Evolutionary conservation across 2,329 filamentous ascomycete species (phyloP), one percentile per base, ranked within the genome.

Genomic region (Arthrobotrys iridis): DNA sequence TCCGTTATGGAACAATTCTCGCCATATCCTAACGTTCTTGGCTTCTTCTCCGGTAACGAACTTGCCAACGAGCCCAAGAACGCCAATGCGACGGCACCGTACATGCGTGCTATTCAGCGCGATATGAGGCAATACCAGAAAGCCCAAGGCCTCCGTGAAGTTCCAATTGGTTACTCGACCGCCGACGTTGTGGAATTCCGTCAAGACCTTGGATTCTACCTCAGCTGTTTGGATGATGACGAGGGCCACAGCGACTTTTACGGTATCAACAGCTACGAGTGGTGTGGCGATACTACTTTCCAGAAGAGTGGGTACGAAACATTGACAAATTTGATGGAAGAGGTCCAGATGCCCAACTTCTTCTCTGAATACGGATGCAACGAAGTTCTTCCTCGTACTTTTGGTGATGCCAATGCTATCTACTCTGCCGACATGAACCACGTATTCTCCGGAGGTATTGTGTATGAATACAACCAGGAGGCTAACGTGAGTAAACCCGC

Each of bases 291-390:
- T 10, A 89, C 89, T 63, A 88, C 86, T 52, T 91, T 87, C 82
- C 81, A 86, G 67, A 86, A 85, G 59, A 88, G 88, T 1, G 86
- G 87, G 35, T 93, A 90, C 81, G 83, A 90, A 78, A 83, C 84
- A 15, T 84, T 93, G 35, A 88, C 91, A 52, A 81, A 83, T 1
- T 87, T 89, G 81, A 93, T 94, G 84, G 82, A 85, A 78, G 85
- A 85, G 77, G 87, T 86, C 40, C 87, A 89, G 13, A 86, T 93
- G 37, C 91, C 91, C 30, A 85, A 93, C 79, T 94, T 94, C 86
- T 93, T 92, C 85, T 92, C 90, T 77, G 92, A 95, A 30, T 86
- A 86, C 79, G 92, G 92, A 75, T 94, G 92, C 87, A 94, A 93
- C 84, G 84, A 85, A 37, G 87, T 88, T 11, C 81, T 83, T n/a